Base-by-base conservation (phyloP, 768 basidiomycete species). In the Pleurotus pulmonarius region DNA sequence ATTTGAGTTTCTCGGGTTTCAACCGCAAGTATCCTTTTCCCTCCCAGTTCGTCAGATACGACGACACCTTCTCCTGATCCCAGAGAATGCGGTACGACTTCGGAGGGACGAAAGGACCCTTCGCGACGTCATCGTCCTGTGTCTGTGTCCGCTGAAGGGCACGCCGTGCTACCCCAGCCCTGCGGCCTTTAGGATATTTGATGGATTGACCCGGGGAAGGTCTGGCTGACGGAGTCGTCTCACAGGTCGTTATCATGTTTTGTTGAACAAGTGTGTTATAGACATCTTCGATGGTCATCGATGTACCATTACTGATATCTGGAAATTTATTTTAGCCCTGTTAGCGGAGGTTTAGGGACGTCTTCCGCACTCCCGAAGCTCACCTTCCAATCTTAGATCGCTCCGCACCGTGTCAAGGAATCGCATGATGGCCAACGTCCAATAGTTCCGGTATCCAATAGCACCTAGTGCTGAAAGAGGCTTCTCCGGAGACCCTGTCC, bases 371-470 rank as follows among this genome's bases (percentile, higher is more conserved):
- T 60, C 48, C n/a, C 56, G 58, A 26, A 34, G 65, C 81, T 62
- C 60, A 92, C 94, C 92, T 82, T 94, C 88, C 48, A 97, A 73
- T 37, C 79, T 78, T 22, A 86, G 81, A 51, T 80, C 74, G 34
- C 75, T 75, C n/a, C 86, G 78, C 11, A 83, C 82, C 12, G 77
- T 79, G 40, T 77, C 75, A 54, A 83, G 71, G 70, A 86, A 95
- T 54, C 86, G 81, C 84, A 94, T 94, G 53, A 98, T 66, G 37
- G 92, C 80, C 45, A 94, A 74, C 2, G 86, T 92, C 96, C 97
- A 98, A 67, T 98, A 98, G 60, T 87, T 91, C 74, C 80, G 87
- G 74, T 99, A 99, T n/a, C 93, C 91, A 53, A 98, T 76, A 11
- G 91, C 88, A 20, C 97, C 97, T 22, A 99, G 81, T 40, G 83